Conservation (phyloP, 306 rosid genomes). For the Prinsepia uniflora region DNA sequence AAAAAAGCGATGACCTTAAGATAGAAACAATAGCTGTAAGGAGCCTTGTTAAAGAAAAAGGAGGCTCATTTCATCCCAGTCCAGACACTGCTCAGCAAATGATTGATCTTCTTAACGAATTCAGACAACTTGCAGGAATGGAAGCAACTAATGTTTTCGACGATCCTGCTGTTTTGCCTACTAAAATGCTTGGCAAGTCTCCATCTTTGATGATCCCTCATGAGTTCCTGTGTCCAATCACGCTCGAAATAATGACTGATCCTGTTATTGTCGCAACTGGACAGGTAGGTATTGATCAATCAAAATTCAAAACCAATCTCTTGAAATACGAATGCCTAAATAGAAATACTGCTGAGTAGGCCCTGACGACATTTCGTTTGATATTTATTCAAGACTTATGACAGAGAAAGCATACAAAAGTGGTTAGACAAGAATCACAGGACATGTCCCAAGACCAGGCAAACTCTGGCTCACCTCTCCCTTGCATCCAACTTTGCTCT, state of each 20-base stretch:
- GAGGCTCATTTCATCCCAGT: slow-evolving; percentile 28
- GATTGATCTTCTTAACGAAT: slow-evolving; percentile 59
- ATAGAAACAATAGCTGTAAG: slow-evolving; percentile 50
- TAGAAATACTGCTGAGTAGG: no score
- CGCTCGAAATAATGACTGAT: slow-evolving; percentile 67
- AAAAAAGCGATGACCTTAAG: slow-evolving; percentile 49
- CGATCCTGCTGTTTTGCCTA: slow-evolving; percentile 48
- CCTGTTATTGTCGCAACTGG: slow-evolving; percentile 76
- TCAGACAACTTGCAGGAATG: slow-evolving; percentile 60
- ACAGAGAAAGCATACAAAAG: slow-evolving; percentile 71
- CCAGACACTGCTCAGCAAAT: slow-evolving; percentile 41
- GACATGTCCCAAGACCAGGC: slow-evolving; percentile 48
- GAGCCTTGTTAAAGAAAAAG: slow-evolving; percentile 53
- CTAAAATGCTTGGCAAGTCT: slow-evolving; percentile 44
- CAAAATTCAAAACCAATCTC: no score
- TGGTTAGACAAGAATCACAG: slow-evolving; percentile 56
- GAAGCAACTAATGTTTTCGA: slow-evolving; percentile 41
- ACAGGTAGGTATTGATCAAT: slow-evolving; percentile 42
- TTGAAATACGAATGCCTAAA: no score
- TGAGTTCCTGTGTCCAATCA: slow-evolving; percentile 77
- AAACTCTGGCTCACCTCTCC: slow-evolving; percentile 33
- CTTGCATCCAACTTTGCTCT: slow-evolving; percentile 42
- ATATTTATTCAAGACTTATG: slow-evolving; percentile 49
- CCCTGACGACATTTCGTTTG: not conserved
- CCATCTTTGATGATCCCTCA: slow-evolving; percentile 71